These are phyloP conservation scores for Penicillium olsonii DNA, from an alignment of 2,329 filamentous ascomycete species.

Conservation along the genomic window DNA sequence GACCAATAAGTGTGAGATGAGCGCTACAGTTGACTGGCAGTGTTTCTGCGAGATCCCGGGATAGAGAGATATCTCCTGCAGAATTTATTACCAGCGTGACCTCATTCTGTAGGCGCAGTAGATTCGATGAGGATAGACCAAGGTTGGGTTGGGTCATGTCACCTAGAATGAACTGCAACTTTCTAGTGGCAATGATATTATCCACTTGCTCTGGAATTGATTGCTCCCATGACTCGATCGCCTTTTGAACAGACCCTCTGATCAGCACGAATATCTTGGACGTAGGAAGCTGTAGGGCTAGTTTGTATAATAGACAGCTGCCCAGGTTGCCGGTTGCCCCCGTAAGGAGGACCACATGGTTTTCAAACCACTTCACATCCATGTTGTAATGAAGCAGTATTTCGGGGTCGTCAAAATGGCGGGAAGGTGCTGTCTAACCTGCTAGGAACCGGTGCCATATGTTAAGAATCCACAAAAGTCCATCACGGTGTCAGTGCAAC, in stretches of 20 bases:
- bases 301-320: constrained; percentile 21
- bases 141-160: constrained; percentile 17
- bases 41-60: constrained; percentile 10
- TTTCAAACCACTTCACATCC: constrained; percentile 10
- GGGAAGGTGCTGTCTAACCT: too few relatives aligned
- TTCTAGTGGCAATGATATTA: constrained; percentile 22
- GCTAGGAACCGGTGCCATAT: too few relatives aligned
- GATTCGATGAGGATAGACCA: constrained; percentile 6
- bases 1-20: background rate
- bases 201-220: constrained; percentile 22
- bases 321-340: constrained; percentile 20
- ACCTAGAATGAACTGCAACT: constrained; percentile 18
- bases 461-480: too few relatives aligned
- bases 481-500: too few relatives aligned
- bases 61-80: constrained; percentile 19
- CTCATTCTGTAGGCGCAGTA: constrained; percentile 10
- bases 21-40: constrained; percentile 17
- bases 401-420: too few relatives aligned
- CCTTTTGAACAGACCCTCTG: constrained; percentile 8
- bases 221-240: constrained; percentile 14
- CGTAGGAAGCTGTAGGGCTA: constrained; percentile 17
- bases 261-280: constrained; percentile 17
- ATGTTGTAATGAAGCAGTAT: background rate
- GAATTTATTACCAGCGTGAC: constrained; percentile 19
- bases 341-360: constrained; percentile 19